Percentiles rank a stretch among this genome's conserved stretches.
These are phyloP conservation scores for Pseudocercospora pini-densiflorae DNA, from an alignment of 2,329 filamentous ascomycete species.

Conservation along the genomic window DNA sequence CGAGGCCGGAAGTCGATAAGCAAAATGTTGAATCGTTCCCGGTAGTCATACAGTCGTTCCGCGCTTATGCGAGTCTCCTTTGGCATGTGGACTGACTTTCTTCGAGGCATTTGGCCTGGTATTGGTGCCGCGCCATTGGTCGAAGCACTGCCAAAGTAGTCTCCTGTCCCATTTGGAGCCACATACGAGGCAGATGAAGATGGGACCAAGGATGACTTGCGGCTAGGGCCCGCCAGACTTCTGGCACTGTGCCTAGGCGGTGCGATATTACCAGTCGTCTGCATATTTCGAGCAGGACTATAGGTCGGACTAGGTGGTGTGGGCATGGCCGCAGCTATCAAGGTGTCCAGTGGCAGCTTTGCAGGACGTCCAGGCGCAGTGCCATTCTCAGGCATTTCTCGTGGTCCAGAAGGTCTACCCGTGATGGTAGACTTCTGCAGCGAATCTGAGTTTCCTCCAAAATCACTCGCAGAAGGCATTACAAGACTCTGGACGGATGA, in stretches of 20 bases:
- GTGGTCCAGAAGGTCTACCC: slow-evolving; percentile 51
- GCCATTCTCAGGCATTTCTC: slow-evolving; percentile 57
- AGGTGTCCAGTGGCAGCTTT: slow-evolving; percentile 55
- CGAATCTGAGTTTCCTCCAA: slow-evolving; percentile 31
- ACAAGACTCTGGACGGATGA: slow-evolving; percentile 38
- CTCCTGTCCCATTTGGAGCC: slow-evolving; percentile 45
- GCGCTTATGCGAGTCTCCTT: slow-evolving; percentile 68
- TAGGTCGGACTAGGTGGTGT: slow-evolving; percentile 77
- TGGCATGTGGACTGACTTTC: slow-evolving; percentile 54
- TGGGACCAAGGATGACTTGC: slow-evolving; percentile 56
- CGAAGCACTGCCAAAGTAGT: slow-evolving; percentile 47
- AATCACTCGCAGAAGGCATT: slow-evolving; percentile 50
- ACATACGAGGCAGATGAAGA: slow-evolving; percentile 41
- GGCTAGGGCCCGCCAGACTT: slow-evolving; percentile 61
- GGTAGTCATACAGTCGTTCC: slow-evolving; percentile 71
- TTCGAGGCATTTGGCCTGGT: slow-evolving; percentile 35
- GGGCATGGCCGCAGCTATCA: slow-evolving; percentile 63
- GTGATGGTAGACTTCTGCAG: slow-evolving; percentile 17
- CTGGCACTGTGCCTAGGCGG: slow-evolving; percentile 68
- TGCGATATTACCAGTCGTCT: slow-evolving; percentile 67
- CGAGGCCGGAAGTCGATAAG: slow-evolving; percentile 85
- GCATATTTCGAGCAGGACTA: slow-evolving; percentile 74
- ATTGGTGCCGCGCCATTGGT: slow-evolving; percentile 18
- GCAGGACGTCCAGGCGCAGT: slow-evolving; percentile 44
- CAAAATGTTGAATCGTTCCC: slow-evolving; percentile 70